phyloP scores from a whole-genome alignment of 257 asterid species.

The Capsicum chinense region DNA sequence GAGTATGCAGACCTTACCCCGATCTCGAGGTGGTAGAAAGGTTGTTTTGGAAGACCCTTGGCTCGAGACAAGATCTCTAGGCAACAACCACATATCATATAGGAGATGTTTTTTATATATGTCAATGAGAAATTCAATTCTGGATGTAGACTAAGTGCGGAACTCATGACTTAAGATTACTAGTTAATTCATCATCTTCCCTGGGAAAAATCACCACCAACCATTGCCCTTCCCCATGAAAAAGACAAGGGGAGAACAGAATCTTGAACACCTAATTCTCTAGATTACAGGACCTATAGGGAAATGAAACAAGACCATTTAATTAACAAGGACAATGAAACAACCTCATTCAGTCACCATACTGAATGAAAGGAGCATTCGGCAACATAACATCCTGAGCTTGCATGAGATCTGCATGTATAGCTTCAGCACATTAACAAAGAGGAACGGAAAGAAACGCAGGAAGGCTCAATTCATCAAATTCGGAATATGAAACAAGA shows the following conservation, averaged over 20 bases:
- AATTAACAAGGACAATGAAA: background rate
- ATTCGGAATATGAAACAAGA: background rate
- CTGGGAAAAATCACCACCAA: background rate
- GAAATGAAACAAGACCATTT: background rate
- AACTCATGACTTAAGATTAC: constrained; percentile 1
- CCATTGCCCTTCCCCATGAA: background rate
- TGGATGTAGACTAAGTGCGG: background rate
- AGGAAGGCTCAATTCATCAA: constrained; percentile 4
- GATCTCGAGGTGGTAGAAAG: too few species aligned
- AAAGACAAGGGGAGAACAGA: background rate
- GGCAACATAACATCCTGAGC: background rate
- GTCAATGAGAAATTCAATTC: background rate
- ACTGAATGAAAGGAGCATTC: background rate
- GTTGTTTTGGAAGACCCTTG: too few species aligned
- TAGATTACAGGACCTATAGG: too few species aligned
- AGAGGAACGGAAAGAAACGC: background rate
- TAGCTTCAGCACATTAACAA: background rate
- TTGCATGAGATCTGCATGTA: background rate
- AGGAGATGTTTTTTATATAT: background rate
- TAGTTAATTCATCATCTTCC: background rate
- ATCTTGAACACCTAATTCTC: background rate
- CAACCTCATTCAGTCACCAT: background rate
- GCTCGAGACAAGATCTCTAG: too few species aligned
- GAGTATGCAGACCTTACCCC: too few species aligned
- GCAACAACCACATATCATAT: background rate